Evolutionary conservation across 805 yeast genomes (phyloP).

Genomic region (Candida morakotiae): DNA sequence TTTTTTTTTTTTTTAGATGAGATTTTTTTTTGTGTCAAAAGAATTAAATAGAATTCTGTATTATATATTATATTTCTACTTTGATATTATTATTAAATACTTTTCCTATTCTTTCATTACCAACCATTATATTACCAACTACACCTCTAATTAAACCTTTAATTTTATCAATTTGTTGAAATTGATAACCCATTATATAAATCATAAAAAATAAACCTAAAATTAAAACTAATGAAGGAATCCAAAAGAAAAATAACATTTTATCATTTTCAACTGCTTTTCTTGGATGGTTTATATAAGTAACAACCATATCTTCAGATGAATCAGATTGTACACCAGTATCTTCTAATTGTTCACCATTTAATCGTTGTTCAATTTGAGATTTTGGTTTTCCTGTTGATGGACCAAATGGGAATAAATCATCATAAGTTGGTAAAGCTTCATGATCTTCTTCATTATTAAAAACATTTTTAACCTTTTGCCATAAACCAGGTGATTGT

Average conservation of each 20-base stretch:
- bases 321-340: conserved; percentile 35
- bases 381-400: conserved; percentile 32
- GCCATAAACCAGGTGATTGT: conserved; percentile 32
- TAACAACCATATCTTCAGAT: conserved; percentile 40
- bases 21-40: conserved; percentile 1
- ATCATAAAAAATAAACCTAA: conserved; percentile 46
- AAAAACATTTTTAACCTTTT: conserved; percentile 40
- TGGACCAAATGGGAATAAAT: conserved; percentile 58
- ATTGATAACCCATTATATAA: conserved; percentile 32
- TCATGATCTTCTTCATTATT: conserved; percentile 28
- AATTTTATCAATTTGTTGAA: conserved; percentile 28
- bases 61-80: neutral
- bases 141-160: conserved; percentile 32
- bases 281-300: conserved; percentile 41
- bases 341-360: conserved; percentile 17
- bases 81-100: conserved; percentile 22
- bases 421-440: conserved; percentile 67
- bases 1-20: conserved; percentile 3
- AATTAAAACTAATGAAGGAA: conserved; percentile 65
- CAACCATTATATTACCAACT: conserved; percentile 40
- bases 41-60: neutral
- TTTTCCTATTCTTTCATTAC: conserved; percentile 37
- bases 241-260: conserved; percentile 87
- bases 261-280: conserved; percentile 65
- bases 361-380: conserved; percentile 27